Base-by-base conservation (phyloP, 1,284 basidiomycete species). In the Apiotrichum mycotoxinovorans region DNA sequence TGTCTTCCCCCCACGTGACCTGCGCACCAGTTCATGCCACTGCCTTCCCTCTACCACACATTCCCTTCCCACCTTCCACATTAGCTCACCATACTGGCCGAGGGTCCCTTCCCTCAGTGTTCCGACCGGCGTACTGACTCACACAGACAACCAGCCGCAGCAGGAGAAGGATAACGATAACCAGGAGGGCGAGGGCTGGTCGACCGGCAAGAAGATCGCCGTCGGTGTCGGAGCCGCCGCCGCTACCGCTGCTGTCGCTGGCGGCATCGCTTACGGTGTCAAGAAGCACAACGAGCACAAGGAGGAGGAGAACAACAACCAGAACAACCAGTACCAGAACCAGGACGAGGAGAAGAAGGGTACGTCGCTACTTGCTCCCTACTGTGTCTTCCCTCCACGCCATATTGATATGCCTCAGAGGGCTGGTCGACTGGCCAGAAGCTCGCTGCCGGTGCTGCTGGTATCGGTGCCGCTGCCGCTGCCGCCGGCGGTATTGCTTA, bases 351-450 rank as follows among this genome's bases (percentile, higher is more conserved):
- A 42, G 27, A 23, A 43, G 4, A 23, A 43, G 22, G 35, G 35
- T 37, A 37, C 4, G 35, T 37, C 9, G 4, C 35, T 4, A 4
- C 14, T 20, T 9, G n/a, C 38, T 9, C n/a, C 38, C 4, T 7
- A 40, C n/a, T 18, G 18, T 9, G 5, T 48, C 42, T 15, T 37
- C 23, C 14, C 43, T 10, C 1, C 25, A 3, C 12, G 12, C 18
- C 2, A 8, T n/a, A 14, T 25, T 44, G 22, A 44, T 25, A 44
- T 37, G 8, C 4, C 8, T 5, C 42, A 44, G 46, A 47, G 46
- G 47, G 49, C 49, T 51, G 49, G 49, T 51, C 49, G 35, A 51
- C 37, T 22, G 49, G 49, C 49, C 9, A 23, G 26, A 51, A 40
- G 26, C n/a, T 40, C 50, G 50, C 38, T 15, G 49, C 37, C 38